A percentile compares a stretch with the other conserved stretches of the same genome.
These are phyloP conservation scores for Tetrahymena borealis DNA, from an alignment of 73 alveolate species.

Conservation along the genomic window DNA sequence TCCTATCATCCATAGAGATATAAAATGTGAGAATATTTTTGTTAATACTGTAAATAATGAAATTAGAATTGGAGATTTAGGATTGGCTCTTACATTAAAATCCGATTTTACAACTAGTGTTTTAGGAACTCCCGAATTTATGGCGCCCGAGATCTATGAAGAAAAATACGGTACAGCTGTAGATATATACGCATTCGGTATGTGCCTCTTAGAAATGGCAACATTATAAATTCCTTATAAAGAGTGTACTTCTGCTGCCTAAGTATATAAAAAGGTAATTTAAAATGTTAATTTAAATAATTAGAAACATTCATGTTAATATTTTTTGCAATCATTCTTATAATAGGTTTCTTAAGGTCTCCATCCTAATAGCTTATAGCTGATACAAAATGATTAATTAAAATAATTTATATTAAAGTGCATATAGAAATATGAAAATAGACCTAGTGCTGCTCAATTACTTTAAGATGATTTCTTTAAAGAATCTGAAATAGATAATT, in stretches of 20 bases:
- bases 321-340: background rate
- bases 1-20: conserved; percentile 94
- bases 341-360: background rate
- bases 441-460: conserved; percentile 26
- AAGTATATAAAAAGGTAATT: conserved; percentile 80
- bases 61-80: conserved; percentile 74
- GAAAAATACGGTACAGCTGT: conserved; percentile 95
- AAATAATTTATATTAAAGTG: conserved; percentile 18
- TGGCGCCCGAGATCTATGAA: conserved; percentile 98
- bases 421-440: background rate
- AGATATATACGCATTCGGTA: conserved; percentile 99
- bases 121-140: conserved; percentile 97
- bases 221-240: conserved; percentile 90
- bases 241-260: conserved; percentile 86
- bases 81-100: conserved; percentile 47
- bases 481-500: conserved; percentile 13
- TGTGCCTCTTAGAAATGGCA: conserved; percentile 95
- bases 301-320: too few species aligned
- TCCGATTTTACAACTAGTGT: conserved; percentile 53
- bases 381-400: conserved; percentile 10
- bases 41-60: conserved; percentile 73
- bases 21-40: conserved; percentile 71
- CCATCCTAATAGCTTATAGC: conserved; percentile 3
- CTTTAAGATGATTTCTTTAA: background rate
- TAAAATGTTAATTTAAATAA: background rate